Base-by-base conservation (phyloP, 495 filamentous ascomycete species). In the Tirmania nivea region DNA sequence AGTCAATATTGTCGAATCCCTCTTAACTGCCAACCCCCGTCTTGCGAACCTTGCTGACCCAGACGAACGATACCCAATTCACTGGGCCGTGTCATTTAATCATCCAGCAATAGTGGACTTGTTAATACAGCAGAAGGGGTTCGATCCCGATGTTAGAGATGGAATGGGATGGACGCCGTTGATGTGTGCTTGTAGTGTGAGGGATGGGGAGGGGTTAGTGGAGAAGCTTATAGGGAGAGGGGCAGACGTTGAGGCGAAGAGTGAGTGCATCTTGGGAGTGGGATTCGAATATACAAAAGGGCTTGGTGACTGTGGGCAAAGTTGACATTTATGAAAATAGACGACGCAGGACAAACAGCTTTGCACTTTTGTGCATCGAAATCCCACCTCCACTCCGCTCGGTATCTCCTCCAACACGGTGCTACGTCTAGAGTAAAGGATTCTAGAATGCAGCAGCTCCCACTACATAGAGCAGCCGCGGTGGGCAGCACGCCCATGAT, bases 281-380 rank as follows among this genome's bases (percentile, higher is more conserved):
- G n/a, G n/a, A n/a, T 11, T 50, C 34, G 4, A 31, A 31, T 17
- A n/a, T 34, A 42, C 56, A 20, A n/a, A 34, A 34, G 31, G 16
- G n/a, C 19, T 47, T 7, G 10, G 16, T 31, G 16, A 35, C 3
- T 8, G 25, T 9, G 25, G 51, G 12, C 39, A 52, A 39, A 31
- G 25, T 7, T 31, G 25, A 31, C 25, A 7, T 31, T 31, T 5
- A 31, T 31, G 25, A 7, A 16, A 19, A 45, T 39, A 66, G 66
- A 64, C 50, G 60, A 66, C 55, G 68, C 64, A 55, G 64, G 65
- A 50, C 63, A 62, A 52, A 94, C 88, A 35, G 84, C 84, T 12
- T 75, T 99, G 10, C 90, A 96, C 65, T 94, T 99, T 63, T 74
- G 80, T 50, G 82, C 85, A 49, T 94, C 87, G 51, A 96, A 99